Percentiles rank a stretch among this genome's conserved stretches.
Conservation (phyloP, 257 asterid species). For the Solanum lignicaule region DNA sequence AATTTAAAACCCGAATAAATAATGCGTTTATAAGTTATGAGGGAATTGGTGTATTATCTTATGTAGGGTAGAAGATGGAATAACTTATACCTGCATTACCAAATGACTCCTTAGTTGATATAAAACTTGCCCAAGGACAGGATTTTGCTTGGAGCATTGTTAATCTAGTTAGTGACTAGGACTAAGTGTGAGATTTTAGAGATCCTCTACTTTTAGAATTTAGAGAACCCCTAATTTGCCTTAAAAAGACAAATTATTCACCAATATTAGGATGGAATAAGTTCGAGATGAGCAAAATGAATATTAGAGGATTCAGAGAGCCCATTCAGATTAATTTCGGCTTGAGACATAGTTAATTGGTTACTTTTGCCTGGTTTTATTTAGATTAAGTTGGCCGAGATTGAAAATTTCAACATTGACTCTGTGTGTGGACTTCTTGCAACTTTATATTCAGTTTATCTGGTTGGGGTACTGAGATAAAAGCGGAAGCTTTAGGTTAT, state of each 20-base stretch:
- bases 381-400: neutral
- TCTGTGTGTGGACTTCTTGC: neutral
- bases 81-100: neutral
- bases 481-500: neutral
- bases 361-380: neutral
- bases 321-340: neutral
- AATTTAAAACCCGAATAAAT: neutral
- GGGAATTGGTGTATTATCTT: neutral
- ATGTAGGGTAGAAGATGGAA: neutral
- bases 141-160: neutral
- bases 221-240: neutral
- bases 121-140: neutral
- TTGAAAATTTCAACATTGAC: neutral
- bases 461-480: neutral
- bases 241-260: neutral
- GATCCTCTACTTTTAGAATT: neutral
- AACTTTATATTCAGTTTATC: neutral
- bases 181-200: neutral
- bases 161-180: neutral
- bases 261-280: neutral
- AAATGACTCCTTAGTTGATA: neutral
- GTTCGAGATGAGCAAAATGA: neutral
- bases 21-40: neutral
- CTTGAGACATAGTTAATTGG: neutral
- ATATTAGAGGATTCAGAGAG: neutral